phyloP scores from a whole-genome alignment of 257 asterid species.

The Rehmannia glutinosa region DNA sequence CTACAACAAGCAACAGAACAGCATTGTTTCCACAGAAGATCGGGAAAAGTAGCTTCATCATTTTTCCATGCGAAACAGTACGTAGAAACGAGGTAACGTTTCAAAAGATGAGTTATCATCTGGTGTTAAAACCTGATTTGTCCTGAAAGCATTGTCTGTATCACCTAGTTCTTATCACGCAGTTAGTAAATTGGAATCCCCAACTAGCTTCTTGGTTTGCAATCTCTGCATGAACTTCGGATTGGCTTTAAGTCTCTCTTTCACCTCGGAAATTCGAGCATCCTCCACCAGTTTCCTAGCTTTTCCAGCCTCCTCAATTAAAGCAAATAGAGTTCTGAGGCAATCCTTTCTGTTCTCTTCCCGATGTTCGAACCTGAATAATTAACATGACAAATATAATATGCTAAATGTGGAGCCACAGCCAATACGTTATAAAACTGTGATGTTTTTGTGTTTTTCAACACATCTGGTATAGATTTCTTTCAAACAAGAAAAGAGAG shows the following conservation, averaged over 20 bases:
- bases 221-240: constrained; percentile 76
- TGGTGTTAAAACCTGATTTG: neutral
- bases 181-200: constrained; percentile 23
- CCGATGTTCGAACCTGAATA: constrained; percentile 73
- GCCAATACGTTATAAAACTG: neutral
- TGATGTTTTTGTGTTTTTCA: neutral
- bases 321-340: constrained; percentile 65
- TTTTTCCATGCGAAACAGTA: neutral
- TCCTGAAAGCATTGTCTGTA: neutral
- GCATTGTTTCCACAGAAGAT: neutral
- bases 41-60: neutral
- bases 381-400: neutral
- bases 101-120: neutral
- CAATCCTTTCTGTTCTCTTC: constrained; percentile 98
- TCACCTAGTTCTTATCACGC: constrained; percentile 22
- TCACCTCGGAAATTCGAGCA: constrained; percentile 52
- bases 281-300: constrained; percentile 65
- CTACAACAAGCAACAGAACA: constrained; percentile 12
- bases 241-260: constrained; percentile 71
- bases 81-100: neutral
- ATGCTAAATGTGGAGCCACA: neutral
- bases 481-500: neutral
- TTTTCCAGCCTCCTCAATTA: constrained; percentile 82
- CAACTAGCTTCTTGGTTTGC: constrained; percentile 41
- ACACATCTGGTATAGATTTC: neutral